Conservation (phyloP, 2,329 filamentous ascomycete species). For the Rutstroemia sp. region DNA sequence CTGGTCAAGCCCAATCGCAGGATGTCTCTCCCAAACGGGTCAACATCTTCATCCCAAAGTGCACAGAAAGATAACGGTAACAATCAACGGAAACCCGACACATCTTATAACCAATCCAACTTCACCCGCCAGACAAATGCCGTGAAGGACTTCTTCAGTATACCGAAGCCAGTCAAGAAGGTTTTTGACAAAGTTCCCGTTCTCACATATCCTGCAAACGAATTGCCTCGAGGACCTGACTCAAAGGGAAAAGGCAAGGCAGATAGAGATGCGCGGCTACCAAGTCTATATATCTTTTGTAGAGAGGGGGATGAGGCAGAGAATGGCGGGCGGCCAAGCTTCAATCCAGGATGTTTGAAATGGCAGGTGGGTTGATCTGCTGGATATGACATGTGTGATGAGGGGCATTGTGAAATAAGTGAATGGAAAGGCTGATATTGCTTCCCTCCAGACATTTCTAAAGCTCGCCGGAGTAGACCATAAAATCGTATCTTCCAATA, state of each 20-base stretch:
- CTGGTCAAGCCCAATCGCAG: neutral
- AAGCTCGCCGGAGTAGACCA: conserved; percentile 67
- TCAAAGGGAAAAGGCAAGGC: conserved; percentile 16
- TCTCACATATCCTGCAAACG: conserved; percentile 64
- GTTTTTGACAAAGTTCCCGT: conserved; percentile 85
- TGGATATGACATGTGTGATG: neutral
- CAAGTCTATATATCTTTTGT: conserved; percentile 70
- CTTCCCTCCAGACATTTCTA: conserved; percentile 61
- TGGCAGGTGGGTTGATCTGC: conserved; percentile 67
- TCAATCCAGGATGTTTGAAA: conserved; percentile 88
- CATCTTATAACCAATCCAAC: conserved; percentile 10
- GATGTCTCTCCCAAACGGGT: neutral
- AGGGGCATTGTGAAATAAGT: neutral
- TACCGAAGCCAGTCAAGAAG: conserved; percentile 69
- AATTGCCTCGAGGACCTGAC: conserved; percentile 57
- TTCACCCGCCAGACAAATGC: conserved; percentile 15
- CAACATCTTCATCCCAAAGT: neutral
- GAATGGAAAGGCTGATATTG: conserved; percentile 6
- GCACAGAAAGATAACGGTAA: neutral
- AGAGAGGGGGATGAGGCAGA: conserved; percentile 49
- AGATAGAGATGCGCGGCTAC: conserved; percentile 32
- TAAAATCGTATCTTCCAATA: conserved; percentile 64
- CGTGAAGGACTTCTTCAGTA: conserved; percentile 24
- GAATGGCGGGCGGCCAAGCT: conserved; percentile 58
- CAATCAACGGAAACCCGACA: neutral